Evolutionary conservation across 2,329 filamentous ascomycete species (phyloP).

Genomic region (Annulohypoxylon truncatum): DNA sequence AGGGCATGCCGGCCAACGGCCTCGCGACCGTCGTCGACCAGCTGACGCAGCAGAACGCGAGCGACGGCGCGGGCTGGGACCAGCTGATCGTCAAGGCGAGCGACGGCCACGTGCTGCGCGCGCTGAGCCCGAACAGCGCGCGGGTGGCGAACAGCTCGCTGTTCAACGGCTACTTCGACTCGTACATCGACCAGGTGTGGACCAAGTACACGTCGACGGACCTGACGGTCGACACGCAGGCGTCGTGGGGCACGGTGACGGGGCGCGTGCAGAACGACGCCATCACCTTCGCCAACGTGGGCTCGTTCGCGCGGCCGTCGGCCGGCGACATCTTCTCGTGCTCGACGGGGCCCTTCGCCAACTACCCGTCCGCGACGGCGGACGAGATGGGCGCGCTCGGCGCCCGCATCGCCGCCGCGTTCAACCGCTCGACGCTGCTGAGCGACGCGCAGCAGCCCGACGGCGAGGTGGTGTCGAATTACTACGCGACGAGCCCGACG

Average conservation of each 20-base stretch:
- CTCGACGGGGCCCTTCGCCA: constrained; percentile 65
- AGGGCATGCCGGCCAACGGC: constrained; percentile 61
- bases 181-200: constrained; percentile 66
- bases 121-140: constrained; percentile 65
- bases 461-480: constrained; percentile 59
- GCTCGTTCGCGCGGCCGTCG: constrained; percentile 59
- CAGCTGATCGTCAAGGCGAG: constrained; percentile 60
- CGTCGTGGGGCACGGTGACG: constrained; percentile 60
- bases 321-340: constrained; percentile 52
- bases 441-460: constrained; percentile 63
- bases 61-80: constrained; percentile 64
- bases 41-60: constrained; percentile 58
- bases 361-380: constrained; percentile 53
- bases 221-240: constrained; percentile 66
- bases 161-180: constrained; percentile 62
- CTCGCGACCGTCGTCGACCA: constrained; percentile 58
- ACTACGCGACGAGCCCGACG: constrained; percentile 66
- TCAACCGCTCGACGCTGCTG: constrained; percentile 79
- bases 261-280: constrained; percentile 55
- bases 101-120: constrained; percentile 59
- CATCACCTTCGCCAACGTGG: constrained; percentile 56
- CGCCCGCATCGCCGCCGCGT: constrained; percentile 78
- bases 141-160: constrained; percentile 57
- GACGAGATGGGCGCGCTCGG: constrained; percentile 70
- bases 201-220: constrained; percentile 57